phyloP scores from a whole-genome alignment of 768 basidiomycete genomes.

The Pulveroboletus sp. region DNA sequence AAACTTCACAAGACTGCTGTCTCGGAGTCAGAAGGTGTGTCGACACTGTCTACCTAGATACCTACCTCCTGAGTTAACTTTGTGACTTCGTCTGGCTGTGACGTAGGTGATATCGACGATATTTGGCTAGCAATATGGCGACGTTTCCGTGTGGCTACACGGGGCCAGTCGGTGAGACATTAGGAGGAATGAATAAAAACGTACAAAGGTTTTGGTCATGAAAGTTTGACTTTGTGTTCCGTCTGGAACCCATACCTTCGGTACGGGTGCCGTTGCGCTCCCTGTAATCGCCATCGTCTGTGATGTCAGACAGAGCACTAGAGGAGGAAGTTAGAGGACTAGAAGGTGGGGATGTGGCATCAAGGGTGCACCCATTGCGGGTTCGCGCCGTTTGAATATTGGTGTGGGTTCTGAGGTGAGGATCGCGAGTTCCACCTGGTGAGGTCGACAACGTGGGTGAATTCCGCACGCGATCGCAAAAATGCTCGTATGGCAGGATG shows the following conservation, averaged over 20 bases:
- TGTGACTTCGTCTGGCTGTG: conserved; percentile 33
- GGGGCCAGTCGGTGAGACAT: conserved; percentile 16
- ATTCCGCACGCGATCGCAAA: conserved; percentile 69
- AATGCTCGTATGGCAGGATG: conserved; percentile 94
- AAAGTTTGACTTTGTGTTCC: conserved; percentile 48
- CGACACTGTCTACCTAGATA: conserved; percentile 13
- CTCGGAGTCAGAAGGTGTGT: conserved; percentile 20
- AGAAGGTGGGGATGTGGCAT: conserved; percentile 56
- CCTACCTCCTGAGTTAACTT: conserved; percentile 53
- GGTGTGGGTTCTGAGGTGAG: conserved; percentile 52
- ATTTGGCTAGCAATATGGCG: conserved; percentile 19
- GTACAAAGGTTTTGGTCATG: conserved; percentile 46
- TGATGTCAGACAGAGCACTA: conserved; percentile 74
- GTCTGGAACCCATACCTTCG: conserved; percentile 40
- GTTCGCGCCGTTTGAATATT: conserved; percentile 41
- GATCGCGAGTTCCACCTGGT: conserved; percentile 37
- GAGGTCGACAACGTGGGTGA: conserved; percentile 46
- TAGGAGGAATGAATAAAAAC: conserved; percentile 11
- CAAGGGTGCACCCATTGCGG: conserved; percentile 37
- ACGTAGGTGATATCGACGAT: conserved; percentile 18
- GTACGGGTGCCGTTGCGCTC: conserved; percentile 44
- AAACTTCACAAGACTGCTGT: conserved; percentile 89
- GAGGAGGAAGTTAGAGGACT: conserved; percentile 76
- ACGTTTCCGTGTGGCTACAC: conserved; percentile 32
- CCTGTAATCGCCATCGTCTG: conserved; percentile 67